These are phyloP conservation scores for Mucor ambiguus DNA, from an alignment of 371 early-diverging fungal genomes.

Conservation along the genomic window DNA sequence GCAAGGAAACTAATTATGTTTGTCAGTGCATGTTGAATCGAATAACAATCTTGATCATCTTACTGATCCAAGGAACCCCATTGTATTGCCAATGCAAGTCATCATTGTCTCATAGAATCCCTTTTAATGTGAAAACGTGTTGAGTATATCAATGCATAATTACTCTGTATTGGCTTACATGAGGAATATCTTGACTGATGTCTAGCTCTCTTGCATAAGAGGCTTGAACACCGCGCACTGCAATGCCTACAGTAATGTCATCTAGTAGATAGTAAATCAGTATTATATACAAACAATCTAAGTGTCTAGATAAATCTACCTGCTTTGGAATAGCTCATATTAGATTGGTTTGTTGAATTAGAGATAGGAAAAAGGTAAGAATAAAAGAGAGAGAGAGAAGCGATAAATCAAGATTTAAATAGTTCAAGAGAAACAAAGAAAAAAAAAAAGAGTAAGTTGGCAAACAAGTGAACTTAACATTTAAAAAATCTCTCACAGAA, in stretches of 20 bases:
- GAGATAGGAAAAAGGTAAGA: conserved; percentile 4
- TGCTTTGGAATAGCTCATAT: conserved; percentile 15
- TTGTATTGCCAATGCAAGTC: conserved; percentile 46
- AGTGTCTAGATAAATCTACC: neutral
- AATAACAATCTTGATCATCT: neutral
- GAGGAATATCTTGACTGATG: conserved; percentile 25
- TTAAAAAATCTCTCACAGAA: conserved; percentile 2
- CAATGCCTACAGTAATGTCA: conserved; percentile 24
- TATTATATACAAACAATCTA: neutral
- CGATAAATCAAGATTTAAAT: neutral
- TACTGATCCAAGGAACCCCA: conserved; percentile 55
- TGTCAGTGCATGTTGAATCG: neutral
- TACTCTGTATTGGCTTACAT: conserved; percentile 23
- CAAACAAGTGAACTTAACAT: neutral
- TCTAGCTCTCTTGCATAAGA: conserved; percentile 40
- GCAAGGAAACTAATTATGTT: conserved; percentile 36
- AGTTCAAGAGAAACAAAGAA: conserved; percentile 7
- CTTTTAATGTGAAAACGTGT: conserved; percentile 7
- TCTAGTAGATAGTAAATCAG: conserved; percentile 5
- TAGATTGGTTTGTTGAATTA: neutral
- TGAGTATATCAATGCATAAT: neutral
- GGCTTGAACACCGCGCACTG: conserved; percentile 32
- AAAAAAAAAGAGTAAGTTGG: neutral
- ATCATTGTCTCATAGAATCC: conserved; percentile 51
- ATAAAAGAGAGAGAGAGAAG: conserved; percentile 5